Base-by-base conservation (phyloP, 2,329 filamentous ascomycete species). In the Aspergillus hiratsukae region DNA sequence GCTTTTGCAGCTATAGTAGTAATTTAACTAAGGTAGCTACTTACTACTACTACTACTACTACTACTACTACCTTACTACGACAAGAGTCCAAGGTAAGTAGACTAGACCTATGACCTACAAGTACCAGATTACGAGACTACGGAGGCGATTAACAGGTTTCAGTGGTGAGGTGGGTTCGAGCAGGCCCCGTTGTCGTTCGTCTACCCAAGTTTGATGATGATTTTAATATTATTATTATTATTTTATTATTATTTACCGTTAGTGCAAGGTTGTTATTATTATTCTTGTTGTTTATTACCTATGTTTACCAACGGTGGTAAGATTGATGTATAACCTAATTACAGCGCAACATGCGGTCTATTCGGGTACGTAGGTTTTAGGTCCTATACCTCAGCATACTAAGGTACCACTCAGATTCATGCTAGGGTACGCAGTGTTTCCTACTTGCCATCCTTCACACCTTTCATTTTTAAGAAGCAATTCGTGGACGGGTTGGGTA, bases 181-280 rank as follows among this genome's bases (percentile, higher is more conserved):
- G 59, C 61, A 58, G 51, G 55, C 55, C 55, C 59, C 48, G 48
- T 54, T 56, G 48, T 49, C 37, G 35, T 57, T 29, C 37, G 23
- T 51, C 28, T 7, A 54, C 53, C 31, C 4, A 35, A 35, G 29
- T 35, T 35, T 54, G 45, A 17, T 51, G 45, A 43, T 52, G 14
- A 43, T 59, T 48, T 43, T 52, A 35, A 35, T 35, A 35, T 49
- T 49, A 40, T 35, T 14, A 37, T 29, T 19, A 23, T 23, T 23
- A 23, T 23, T 14, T 23, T 23, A 23, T 23, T 23, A 23, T 23
- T 35, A 43, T 45, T 23, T 37, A 53, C 43, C 46, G 11, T 17
- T 21, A 28, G 49, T 27, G 10, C 25, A 49, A 35, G 31, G 14
- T 35, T 35, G 11, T 7, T 17, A 17, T 17, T 37, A 37, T 37